Base-by-base conservation (phyloP, 768 basidiomycete genomes). In the Hericium erinaceus region DNA sequence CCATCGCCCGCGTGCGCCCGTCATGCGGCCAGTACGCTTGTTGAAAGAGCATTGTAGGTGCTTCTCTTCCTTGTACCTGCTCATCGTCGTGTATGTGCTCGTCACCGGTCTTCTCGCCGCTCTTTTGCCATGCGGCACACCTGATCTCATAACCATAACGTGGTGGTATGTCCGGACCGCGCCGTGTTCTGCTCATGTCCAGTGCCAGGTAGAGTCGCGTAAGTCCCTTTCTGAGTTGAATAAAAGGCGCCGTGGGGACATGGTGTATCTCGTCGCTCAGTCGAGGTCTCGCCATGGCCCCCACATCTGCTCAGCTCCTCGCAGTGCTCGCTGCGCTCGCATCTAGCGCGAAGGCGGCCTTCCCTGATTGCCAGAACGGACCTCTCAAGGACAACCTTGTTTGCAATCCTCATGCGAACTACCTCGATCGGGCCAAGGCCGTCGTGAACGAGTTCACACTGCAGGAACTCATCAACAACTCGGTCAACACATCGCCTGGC, bases 401-500 rank as follows among this genome's bases (percentile, higher is more conserved):
- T 37, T 83, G 80, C 66, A 72, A 82, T 61, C 72, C 72, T 5
- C 67, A 74, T 28, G 70, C 74, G 56, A 73, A 74, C 59, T 67
- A 77, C 15, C 62, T 71, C 7, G 72, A 76, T 28, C 75, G 82
- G 15, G 82, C 81, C 8, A 68, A 70, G n/a, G 77, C 79, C 15
- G 66, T 83, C 54, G 70, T 82, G 52, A 60, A 71, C 48, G 67
- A 75, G 59, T 79, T 82, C 64, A 81, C 78, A 12, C 71, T 77
- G 37, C 71, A 71, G 15, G 82, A 84, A 60, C 67, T 81, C 57
- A 77, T 77, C 52, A 70, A 67, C 56, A 81, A 82, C 65, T 80
- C 78, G 4, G 76, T 73, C 50, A 81, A 78, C 57, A 57, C 64
- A 0, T 73, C 80, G 5, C 75, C 77, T 6, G 82, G 80, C 28